Evolutionary conservation across 2,329 filamentous ascomycete species (phyloP).

Genomic region (Penicillium sclerotigenum): DNA sequence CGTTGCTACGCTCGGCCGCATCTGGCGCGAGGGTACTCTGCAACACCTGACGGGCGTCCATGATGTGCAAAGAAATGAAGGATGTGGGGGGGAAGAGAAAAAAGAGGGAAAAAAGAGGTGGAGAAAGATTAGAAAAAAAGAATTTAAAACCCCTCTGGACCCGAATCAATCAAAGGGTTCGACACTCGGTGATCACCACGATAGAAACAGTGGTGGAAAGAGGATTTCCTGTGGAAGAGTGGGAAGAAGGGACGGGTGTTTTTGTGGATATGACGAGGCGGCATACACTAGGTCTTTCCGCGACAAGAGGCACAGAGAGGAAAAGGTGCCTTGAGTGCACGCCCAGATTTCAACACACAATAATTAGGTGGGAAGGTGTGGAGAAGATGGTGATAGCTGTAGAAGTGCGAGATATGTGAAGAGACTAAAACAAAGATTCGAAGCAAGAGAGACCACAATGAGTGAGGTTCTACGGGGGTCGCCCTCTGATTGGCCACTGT

Average conservation of each 20-base stretch:
- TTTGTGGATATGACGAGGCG: slow-evolving; percentile 42
- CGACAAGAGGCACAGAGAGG: slow-evolving; percentile 29
- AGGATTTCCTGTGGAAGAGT: slow-evolving; percentile 21
- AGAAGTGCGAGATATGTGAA: slow-evolving; percentile 20
- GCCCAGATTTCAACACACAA: slow-evolving; percentile 13
- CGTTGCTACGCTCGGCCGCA: slow-evolving; percentile 80
- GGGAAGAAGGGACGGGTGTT: slow-evolving; percentile 34
- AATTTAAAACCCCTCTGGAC: slow-evolving; percentile 18
- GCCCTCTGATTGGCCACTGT: slow-evolving; percentile 18
- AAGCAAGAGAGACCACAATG: slow-evolving; percentile 14
- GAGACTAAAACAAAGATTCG: slow-evolving; percentile 20
- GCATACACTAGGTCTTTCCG: slow-evolving; percentile 34
- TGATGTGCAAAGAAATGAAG: slow-evolving; percentile 51
- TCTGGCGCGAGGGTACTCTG: slow-evolving; percentile 94
- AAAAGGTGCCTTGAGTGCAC: slow-evolving; percentile 30
- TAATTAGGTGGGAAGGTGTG: slow-evolving; percentile 10
- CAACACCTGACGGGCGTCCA: slow-evolving; percentile 98
- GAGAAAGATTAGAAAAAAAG: slow-evolving; percentile 19
- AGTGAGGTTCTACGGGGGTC: slow-evolving; percentile 19
- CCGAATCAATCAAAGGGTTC: slow-evolving; percentile 15
- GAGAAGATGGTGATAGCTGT: slow-evolving; percentile 2
- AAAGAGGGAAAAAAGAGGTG: slow-evolving; percentile 15
- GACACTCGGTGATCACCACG: slow-evolving; percentile 20
- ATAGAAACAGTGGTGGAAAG: slow-evolving; percentile 15
- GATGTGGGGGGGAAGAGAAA: slow-evolving; percentile 19